Conservation (phyloP, 2,329 filamentous ascomycete genomes). For the Emergomyces pasteurianus region DNA sequence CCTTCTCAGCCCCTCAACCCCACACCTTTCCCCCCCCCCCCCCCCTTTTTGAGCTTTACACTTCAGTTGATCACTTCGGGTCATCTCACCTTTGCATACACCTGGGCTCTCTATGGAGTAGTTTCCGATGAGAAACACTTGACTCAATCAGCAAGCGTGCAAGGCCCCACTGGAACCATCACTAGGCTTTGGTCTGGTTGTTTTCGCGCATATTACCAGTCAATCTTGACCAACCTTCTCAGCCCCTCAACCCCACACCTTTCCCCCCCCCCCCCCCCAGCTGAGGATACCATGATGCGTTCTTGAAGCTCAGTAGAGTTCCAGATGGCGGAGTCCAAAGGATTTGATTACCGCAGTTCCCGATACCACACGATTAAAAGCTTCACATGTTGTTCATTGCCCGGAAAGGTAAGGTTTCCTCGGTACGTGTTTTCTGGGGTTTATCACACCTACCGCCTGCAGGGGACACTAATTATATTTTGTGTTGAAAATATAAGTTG, state of each 20-base stretch:
- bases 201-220: background rate
- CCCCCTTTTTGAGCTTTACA: too few relatives aligned
- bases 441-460: too few relatives aligned
- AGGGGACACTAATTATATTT: too few relatives aligned
- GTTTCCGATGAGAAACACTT: background rate
- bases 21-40: too few relatives aligned
- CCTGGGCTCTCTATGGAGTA: background rate
- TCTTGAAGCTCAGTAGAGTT: background rate
- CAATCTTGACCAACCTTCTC: background rate
- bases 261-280: too few relatives aligned
- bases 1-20: background rate
- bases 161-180: background rate
- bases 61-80: too few relatives aligned
- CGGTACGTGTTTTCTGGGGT: background rate
- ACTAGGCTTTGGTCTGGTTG: background rate
- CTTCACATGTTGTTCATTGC: conserved; percentile 1
- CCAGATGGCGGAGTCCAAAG: background rate
- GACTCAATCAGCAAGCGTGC: background rate
- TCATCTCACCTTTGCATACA: background rate
- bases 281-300: background rate
- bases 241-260: background rate
- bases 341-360: background rate
- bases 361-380: background rate
- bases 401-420: background rate
- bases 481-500: background rate